Percentiles rank a stretch among this genome's conserved stretches.
These are phyloP conservation scores for Geotrichum bryndzae DNA, from an alignment of 1,139 yeast species.

Conservation along the genomic window DNA sequence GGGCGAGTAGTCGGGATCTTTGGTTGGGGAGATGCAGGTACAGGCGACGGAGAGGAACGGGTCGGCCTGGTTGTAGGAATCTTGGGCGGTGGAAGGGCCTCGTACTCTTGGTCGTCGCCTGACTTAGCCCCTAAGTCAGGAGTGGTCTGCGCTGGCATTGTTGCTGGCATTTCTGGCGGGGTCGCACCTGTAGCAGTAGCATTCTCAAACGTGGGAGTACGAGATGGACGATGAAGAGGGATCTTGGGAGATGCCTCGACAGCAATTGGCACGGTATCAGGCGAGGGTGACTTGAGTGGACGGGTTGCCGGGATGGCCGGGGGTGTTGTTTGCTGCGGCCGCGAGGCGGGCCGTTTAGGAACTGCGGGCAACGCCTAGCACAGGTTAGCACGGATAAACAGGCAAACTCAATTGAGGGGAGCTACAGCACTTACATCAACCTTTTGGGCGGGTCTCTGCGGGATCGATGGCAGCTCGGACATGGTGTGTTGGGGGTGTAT, in stretches of 20 bases:
- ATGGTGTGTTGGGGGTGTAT: not conserved
- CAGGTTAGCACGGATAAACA: not conserved
- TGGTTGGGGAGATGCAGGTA: not conserved
- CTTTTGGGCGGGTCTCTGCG: constrained; percentile 5
- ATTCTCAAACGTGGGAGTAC: not conserved
- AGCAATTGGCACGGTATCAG: not conserved
- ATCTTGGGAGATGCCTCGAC: not conserved
- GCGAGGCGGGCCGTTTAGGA: constrained; percentile 3
- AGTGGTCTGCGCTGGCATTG: not conserved
- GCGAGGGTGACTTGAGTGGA: not conserved
- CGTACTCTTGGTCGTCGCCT: not conserved
- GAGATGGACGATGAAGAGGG: not conserved
- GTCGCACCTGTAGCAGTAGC: not conserved
- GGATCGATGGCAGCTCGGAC: constrained; percentile 8
- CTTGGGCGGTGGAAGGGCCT: not conserved
- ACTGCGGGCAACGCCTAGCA: not conserved
- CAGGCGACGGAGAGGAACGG: not conserved
- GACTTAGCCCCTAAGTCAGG: not conserved
- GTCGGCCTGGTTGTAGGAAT: not conserved
- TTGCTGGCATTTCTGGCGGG: not conserved
- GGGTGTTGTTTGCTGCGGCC: not conserved
- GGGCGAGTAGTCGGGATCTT: not conserved
- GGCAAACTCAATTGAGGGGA: not conserved
- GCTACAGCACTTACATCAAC: not conserved
- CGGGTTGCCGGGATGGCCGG: not conserved